Conservation (phyloP, 805 yeast genomes). For the Blastobotrys attinorum region DNA sequence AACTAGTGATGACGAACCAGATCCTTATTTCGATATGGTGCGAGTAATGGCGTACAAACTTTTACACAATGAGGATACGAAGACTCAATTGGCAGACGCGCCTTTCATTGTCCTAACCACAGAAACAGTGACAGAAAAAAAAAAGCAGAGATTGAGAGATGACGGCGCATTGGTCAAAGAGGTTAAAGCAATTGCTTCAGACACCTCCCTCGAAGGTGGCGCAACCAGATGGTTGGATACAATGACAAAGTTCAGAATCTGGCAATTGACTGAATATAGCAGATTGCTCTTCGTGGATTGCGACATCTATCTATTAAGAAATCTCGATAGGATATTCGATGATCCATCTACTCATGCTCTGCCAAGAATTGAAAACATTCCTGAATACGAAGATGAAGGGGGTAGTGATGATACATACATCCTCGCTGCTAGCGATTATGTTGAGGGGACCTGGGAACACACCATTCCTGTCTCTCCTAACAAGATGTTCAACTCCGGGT, state of each 20-base stretch:
- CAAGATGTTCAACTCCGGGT: neutral
- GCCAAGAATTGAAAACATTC: neutral
- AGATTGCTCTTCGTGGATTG: neutral
- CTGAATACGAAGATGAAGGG: neutral
- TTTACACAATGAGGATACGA: neutral
- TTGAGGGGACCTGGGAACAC: neutral
- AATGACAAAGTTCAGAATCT: neutral
- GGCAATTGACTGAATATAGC: neutral
- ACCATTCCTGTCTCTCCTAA: neutral
- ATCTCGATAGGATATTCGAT: neutral
- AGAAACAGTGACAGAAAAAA: neutral
- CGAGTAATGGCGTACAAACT: neutral
- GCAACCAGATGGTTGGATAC: neutral
- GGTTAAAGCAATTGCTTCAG: neutral
- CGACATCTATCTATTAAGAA: neutral
- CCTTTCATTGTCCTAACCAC: neutral
- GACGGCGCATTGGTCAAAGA: neutral
- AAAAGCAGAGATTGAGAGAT: neutral
- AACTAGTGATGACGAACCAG: no score
- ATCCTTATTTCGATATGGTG: neutral
- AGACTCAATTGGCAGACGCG: neutral
- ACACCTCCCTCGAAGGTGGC: no score
- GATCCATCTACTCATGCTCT: neutral
- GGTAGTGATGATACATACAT: neutral
- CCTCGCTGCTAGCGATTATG: neutral